These are phyloP conservation scores for Vaccinium macrocarpon DNA, from an alignment of 148 eudicot species.

Conservation along the genomic window DNA sequence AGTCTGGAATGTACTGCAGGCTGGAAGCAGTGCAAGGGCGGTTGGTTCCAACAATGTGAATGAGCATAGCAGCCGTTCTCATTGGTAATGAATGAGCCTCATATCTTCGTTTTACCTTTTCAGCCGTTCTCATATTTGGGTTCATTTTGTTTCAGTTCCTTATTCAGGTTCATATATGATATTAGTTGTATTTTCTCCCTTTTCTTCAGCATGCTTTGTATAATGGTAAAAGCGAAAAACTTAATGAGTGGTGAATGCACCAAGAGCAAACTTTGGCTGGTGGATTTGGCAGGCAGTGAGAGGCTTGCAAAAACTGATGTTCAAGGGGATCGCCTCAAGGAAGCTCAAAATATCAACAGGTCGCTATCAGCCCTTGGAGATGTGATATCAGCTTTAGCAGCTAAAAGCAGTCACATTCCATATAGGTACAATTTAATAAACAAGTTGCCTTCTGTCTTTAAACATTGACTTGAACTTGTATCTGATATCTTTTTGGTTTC, in stretches of 20 bases:
- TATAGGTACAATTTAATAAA: constrained; percentile 45
- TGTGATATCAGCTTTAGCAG: constrained; percentile 92
- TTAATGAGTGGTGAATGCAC: constrained; percentile 87
- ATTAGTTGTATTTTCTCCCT: background rate
- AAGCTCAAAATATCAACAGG: constrained; percentile 87
- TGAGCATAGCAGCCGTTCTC: constrained; percentile 96
- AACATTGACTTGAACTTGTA: background rate
- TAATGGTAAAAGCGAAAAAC: constrained; percentile 74
- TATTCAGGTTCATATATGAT: background rate
- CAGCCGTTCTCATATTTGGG: background rate
- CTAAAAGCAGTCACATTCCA: constrained; percentile 84
- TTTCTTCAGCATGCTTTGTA: constrained; percentile 70
- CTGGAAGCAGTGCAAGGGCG: constrained; percentile 86
- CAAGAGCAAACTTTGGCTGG: constrained; percentile 97
- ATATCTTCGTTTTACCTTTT: background rate
- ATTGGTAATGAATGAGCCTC: constrained; percentile 49
- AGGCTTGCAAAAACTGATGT: constrained; percentile 87
- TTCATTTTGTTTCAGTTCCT: background rate
- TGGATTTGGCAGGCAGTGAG: constrained; percentile 97
- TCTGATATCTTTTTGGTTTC: constrained; percentile 12
- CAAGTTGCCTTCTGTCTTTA: background rate
- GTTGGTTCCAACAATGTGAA: constrained; percentile 96
- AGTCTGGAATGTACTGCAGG: constrained; percentile 83
- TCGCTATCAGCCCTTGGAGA: constrained; percentile 96
- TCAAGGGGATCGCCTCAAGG: constrained; percentile 89